Conservation (phyloP, 106 monocot species). For the Acanthochlamys bracteata region DNA sequence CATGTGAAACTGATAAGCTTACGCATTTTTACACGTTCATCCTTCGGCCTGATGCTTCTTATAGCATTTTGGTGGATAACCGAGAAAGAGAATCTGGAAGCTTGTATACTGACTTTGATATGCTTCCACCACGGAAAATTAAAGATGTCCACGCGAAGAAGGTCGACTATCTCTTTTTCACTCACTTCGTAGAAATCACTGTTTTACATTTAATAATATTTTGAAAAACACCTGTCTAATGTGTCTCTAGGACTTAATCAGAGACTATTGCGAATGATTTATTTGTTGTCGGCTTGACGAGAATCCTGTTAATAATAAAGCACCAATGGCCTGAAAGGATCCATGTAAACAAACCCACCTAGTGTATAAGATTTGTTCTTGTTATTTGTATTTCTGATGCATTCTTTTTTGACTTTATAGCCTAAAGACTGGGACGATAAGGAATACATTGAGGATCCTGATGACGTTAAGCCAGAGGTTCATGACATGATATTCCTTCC, state of each 20-base stretch:
- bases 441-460: slow-evolving; percentile 87
- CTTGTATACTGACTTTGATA: slow-evolving; percentile 97
- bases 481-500: not conserved
- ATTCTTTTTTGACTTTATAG: slow-evolving; percentile 28
- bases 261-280: no score
- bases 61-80: slow-evolving; percentile 84
- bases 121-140: slow-evolving; percentile 87
- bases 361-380: no score
- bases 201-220: not conserved
- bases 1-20: slow-evolving; percentile 92
- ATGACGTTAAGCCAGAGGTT: slow-evolving; percentile 87
- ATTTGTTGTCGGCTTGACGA: no score
- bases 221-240: no score
- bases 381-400: slow-evolving; percentile 1
- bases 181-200: no score
- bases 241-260: no score
- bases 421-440: slow-evolving; percentile 89
- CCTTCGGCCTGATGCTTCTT: slow-evolving; percentile 88
- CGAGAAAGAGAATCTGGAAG: slow-evolving; percentile 98
- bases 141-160: slow-evolving; percentile 85
- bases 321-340: no score
- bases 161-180: slow-evolving; percentile 21
- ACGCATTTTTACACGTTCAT: slow-evolving; percentile 96
- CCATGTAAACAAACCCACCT: no score
- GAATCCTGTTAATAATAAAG: no score